A percentile compares a stretch with the other conserved stretches of the same genome.
Evolutionary conservation across 2,329 filamentous ascomycete species (phyloP).

Genomic region (Beauveria varroae): DNA sequence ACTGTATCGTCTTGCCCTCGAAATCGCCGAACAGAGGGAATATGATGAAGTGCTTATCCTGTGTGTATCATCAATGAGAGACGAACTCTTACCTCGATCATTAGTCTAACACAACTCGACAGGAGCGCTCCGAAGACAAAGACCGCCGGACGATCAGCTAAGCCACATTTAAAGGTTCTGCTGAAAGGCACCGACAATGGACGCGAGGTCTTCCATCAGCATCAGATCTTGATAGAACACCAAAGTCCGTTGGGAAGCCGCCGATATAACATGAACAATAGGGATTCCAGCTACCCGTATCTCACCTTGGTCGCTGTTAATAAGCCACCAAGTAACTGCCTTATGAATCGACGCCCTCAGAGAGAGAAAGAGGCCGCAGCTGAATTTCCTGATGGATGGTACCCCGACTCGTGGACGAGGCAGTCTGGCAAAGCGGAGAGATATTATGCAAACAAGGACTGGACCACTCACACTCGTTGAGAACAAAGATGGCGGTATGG

Average conservation of each 20-base stretch:
- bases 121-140: background rate
- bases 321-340: too few relatives aligned
- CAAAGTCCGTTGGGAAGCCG: too few relatives aligned
- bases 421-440: too few relatives aligned
- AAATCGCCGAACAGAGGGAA: background rate
- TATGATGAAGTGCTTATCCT: background rate
- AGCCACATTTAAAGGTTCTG: background rate
- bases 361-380: too few relatives aligned
- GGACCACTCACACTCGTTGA: too few relatives aligned
- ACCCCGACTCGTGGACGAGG: too few relatives aligned
- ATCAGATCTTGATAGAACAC: background rate
- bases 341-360: too few relatives aligned
- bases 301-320: too few relatives aligned
- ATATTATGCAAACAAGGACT: background rate
- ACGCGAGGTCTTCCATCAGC: background rate
- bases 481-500: too few relatives aligned
- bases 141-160: background rate
- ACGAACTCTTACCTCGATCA: background rate
- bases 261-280: too few relatives aligned
- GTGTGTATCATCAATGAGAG: background rate
- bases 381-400: too few relatives aligned
- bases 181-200: background rate
- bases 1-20: background rate
- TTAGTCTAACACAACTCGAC: background rate
- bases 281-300: too few relatives aligned